phyloP scores from a whole-genome alignment of 2,329 filamentous ascomycete species.

The Leptodontidium sp. region DNA sequence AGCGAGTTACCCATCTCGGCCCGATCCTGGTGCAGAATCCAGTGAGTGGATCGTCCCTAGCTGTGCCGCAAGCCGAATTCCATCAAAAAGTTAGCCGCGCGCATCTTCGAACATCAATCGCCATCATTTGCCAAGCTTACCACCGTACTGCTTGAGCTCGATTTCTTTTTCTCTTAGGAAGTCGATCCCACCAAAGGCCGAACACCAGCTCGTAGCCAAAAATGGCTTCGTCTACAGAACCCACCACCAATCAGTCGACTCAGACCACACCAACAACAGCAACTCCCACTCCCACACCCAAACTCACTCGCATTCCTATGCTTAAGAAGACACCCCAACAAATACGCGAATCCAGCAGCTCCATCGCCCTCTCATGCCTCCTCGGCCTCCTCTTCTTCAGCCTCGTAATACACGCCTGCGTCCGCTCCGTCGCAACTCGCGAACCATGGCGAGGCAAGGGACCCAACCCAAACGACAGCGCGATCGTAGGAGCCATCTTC shows the following conservation, averaged over 20 bases:
- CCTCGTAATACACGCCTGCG: not conserved
- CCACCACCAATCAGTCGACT: not conserved
- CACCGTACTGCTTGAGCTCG: too few relatives aligned
- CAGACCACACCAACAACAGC: not conserved
- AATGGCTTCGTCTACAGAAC: not conserved
- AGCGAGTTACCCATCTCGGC: not conserved
- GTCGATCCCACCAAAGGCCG: too few relatives aligned
- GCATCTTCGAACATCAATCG: too few relatives aligned
- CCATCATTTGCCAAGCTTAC: too few relatives aligned
- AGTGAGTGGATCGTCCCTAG: not conserved
- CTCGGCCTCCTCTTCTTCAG: conserved; percentile 1
- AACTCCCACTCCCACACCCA: not conserved
- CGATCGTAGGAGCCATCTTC: not conserved
- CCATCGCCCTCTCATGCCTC: not conserved
- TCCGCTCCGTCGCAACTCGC: not conserved
- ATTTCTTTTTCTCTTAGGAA: too few relatives aligned
- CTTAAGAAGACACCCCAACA: not conserved
- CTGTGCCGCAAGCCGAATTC: conserved; percentile 1
- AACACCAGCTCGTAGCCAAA: not conserved
- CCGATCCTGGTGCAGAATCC: not conserved
- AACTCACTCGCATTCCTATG: not conserved
- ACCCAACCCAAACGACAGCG: not conserved
- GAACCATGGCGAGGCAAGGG: not conserved
- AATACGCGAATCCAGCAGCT: not conserved
- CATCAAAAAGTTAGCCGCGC: not conserved